Evolutionary conservation across 2,329 filamentous ascomycete genomes (phyloP).

Genomic region (Aspergillus quadrilineatus): DNA sequence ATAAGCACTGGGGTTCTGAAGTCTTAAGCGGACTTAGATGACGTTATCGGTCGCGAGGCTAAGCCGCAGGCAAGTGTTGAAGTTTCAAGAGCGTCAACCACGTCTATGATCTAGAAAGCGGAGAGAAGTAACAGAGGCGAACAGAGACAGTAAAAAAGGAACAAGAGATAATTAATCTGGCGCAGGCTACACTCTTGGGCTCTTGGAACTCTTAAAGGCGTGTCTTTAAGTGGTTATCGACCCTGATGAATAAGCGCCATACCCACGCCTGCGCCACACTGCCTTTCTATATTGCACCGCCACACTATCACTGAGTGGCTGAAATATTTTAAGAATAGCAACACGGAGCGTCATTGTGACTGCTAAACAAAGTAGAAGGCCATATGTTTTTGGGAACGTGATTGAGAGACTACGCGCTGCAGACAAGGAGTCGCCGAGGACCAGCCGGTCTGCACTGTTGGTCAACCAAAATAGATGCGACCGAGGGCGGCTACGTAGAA

Average conservation of each 20-base stretch:
- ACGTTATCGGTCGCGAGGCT: neutral
- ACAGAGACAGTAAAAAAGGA: constrained; percentile 2
- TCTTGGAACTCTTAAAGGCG: constrained; percentile 12
- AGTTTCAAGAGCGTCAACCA: neutral
- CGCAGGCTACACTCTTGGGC: constrained; percentile 16
- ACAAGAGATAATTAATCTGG: constrained; percentile 3
- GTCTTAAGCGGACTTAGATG: neutral
- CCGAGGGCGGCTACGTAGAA: constrained; percentile 11
- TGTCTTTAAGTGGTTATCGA: constrained; percentile 5
- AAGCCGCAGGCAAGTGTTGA: neutral
- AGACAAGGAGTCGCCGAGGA: neutral
- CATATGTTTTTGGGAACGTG: neutral
- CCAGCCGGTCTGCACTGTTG: neutral
- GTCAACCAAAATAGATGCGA: constrained; percentile 2
- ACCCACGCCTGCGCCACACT: constrained; percentile 26
- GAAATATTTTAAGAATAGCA: constrained; percentile 13
- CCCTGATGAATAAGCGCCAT: constrained; percentile 16
- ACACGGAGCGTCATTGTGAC: constrained; percentile 1
- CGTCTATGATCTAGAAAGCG: neutral
- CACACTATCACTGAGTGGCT: constrained; percentile 20
- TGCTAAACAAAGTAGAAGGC: neutral
- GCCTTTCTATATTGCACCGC: constrained; percentile 21
- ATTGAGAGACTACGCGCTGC: too few species aligned
- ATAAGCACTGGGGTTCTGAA: neutral
- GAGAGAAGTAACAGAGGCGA: neutral